Evolutionary conservation across 2,329 filamentous ascomycete species (phyloP), one percentile per base, ranked within the genome.

Genomic region (Aspergillus quadrilineatus): DNA sequence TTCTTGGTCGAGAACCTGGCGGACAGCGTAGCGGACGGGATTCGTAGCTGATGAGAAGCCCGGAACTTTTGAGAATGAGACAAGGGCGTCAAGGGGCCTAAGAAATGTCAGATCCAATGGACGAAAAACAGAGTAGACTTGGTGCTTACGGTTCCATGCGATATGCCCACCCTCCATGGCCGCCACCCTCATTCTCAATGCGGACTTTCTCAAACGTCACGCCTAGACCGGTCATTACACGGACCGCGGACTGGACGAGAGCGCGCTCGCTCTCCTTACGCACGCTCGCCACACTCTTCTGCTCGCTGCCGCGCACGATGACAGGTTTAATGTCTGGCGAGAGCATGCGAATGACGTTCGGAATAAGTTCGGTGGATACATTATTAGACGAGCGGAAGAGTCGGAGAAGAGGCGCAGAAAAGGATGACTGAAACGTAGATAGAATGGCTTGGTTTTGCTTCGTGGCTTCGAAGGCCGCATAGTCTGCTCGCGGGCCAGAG

Each of bases 1-100:
- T 72, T 97, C 93, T 70, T 94, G 90, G 67, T 96, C 92, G 1
- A 99, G 82, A 7, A 97, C 92, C 72, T 97, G 93, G 22, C 94
- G 87, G 5, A 99, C 88, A 1, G 93, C 93, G 68, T 91, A 99
- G n/a, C 94, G 85, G 0, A 90, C 90, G 0, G 90, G 91, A 0
- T 85, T 86, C 8, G 85, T 83, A 2, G 84, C 76, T 2, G 79
- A 66, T 4, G 81, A 60, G n/a, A 62, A 67, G 17, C 67, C 66
- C 55, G 68, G 70, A 6, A 60, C 63, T 58, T 75, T 76, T 8
- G 72, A 71, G 65, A 90, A 97, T 0, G 83, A 82, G 1, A 88
- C 82, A 0, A 97, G 81, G 7, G 83, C 80, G 73, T 99, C 94
- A n/a, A 99, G 80, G 0, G 85, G 80, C 54, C 81, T 83, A 5